Percentiles rank a stretch among this genome's conserved stretches.
Conservation (phyloP, 139 green algal genomes). For the Closterium sp. region DNA sequence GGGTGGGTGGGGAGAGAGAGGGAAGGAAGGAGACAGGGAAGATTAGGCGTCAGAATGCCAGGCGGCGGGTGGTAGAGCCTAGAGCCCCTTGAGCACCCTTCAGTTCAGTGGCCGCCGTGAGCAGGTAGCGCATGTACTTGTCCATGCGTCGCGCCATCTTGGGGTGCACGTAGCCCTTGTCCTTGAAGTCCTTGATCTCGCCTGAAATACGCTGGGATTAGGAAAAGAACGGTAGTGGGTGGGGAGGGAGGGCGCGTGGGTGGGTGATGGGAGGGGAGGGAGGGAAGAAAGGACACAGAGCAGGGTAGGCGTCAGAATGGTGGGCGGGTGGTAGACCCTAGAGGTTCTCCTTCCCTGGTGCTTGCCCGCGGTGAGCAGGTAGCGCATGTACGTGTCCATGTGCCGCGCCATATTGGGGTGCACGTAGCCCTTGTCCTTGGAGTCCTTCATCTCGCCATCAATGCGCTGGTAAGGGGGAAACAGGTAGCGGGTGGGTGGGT, state of each 20-base stretch:
- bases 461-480: slow-evolving; percentile 55
- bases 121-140: slow-evolving; percentile 90
- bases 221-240: neutral
- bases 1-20: no score
- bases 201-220: slow-evolving; percentile 77
- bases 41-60: no score
- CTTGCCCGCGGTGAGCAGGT: slow-evolving; percentile 80
- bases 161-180: slow-evolving; percentile 80
- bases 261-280: neutral
- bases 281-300: no score
- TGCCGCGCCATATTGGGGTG: slow-evolving; percentile 91
- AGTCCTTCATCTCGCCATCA: slow-evolving; percentile 92
- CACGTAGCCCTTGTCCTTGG: slow-evolving; percentile 75
- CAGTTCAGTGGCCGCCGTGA: slow-evolving; percentile 74
- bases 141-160: slow-evolving; percentile 95
- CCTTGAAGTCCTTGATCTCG: slow-evolving; percentile 90
- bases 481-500: no score
- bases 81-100: no score
- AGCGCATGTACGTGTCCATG: slow-evolving; percentile 94
- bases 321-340: no score
- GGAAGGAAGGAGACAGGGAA: neutral
- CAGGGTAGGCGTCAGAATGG: no score
- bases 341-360: no score
- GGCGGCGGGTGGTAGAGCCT: no score
- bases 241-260: no score